Conservation (phyloP, 1,284 basidiomycete genomes). For the Porodaedalea pini region DNA sequence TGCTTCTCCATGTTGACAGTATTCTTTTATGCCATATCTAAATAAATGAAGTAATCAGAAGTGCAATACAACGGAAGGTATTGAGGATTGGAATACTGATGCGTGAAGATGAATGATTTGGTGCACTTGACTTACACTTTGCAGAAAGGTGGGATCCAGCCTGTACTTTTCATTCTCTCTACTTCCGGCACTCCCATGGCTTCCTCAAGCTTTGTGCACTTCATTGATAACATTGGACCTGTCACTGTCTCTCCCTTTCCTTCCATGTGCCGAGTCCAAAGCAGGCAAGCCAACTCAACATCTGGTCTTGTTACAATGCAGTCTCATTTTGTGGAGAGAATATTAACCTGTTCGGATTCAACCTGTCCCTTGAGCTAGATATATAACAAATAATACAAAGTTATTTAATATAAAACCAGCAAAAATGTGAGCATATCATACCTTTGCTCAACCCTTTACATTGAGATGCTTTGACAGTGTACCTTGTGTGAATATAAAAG, state of each 20-base stretch:
- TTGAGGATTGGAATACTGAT: no score
- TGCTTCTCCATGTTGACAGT: conserved; percentile 36
- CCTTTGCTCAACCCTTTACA: no score
- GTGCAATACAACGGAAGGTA: background rate
- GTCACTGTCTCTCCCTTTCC: conserved; percentile 26
- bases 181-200: conserved; percentile 29
- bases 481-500: background rate
- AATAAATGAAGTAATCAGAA: background rate
- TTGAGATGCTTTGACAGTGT: background rate
- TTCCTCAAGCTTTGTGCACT: conserved; percentile 30
- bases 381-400: no score
- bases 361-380: background rate
- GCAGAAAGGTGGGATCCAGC: conserved; percentile 31
- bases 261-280: conserved; percentile 33
- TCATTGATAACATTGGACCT: conserved; percentile 32
- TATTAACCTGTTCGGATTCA: conserved; percentile 7
- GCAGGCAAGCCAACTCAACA: conserved; percentile 30
- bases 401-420: no score
- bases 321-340: conserved; percentile 25
- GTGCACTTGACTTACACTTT: conserved; percentile 25
- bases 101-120: no score
- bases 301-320: conserved; percentile 30
- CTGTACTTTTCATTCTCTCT: conserved; percentile 26
- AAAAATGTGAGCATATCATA: no score
- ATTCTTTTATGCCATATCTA: conserved; percentile 29